These are phyloP conservation scores for Aegilops umbellulata DNA, from an alignment of 176 grass and related monocot genomes.

Conservation along the genomic window DNA sequence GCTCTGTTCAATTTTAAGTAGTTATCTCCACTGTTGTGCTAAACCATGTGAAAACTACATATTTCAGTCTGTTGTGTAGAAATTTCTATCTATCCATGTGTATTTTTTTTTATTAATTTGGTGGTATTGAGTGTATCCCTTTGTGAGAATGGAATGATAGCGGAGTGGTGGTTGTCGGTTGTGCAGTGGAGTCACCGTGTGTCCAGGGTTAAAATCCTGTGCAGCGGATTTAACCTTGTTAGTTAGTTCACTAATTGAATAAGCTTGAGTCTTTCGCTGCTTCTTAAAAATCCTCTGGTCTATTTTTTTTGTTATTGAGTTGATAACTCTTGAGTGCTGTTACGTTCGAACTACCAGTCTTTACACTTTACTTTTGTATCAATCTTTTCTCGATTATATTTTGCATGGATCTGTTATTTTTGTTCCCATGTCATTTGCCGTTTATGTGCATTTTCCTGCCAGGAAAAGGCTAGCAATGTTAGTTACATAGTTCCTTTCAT, in stretches of 20 bases:
- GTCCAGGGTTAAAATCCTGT: not conserved
- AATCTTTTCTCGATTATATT: not conserved
- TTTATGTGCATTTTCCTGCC: not conserved
- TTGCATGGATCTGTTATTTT: not conserved
- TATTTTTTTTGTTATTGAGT: not conserved
- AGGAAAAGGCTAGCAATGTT: not conserved
- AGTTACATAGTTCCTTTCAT: not conserved
- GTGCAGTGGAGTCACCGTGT: not conserved
- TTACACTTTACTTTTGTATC: not conserved
- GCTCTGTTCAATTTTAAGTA: not conserved
- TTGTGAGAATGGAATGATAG: not conserved
- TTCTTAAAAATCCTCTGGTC: no score
- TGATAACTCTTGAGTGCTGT: not conserved
- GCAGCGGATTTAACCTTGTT: not conserved
- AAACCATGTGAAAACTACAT: not conserved
- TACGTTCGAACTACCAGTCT: not conserved
- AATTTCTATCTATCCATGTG: not conserved
- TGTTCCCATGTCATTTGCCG: not conserved
- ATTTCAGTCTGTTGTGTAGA: conserved; percentile 2
- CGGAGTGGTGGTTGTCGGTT: not conserved
- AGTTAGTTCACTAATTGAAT: not conserved
- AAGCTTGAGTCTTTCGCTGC: not conserved
- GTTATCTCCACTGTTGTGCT: not conserved
- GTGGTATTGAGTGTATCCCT: not conserved
- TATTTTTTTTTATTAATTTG: not conserved